Percentiles rank a stretch among this genome's conserved stretches.
phyloP scores from a whole-genome alignment of 2,329 filamentous ascomycete genomes.

The Trichoderma citrinoviride region DNA sequence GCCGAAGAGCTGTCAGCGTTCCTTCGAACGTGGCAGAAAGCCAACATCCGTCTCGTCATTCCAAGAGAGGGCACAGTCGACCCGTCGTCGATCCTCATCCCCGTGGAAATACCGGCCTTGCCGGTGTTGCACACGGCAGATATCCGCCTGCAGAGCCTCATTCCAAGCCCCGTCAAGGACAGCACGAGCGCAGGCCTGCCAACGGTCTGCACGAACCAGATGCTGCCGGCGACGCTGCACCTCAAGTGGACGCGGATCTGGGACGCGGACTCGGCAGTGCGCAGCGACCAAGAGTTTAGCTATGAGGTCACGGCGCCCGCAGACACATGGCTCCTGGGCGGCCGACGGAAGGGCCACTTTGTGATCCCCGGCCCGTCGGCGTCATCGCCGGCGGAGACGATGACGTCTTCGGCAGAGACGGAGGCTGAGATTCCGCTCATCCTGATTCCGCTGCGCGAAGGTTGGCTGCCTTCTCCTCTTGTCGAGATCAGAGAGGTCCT shows the following conservation, averaged over 20 bases:
- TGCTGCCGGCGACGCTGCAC: conserved; percentile 60
- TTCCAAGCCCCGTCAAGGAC: conserved; percentile 33
- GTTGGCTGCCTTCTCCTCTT: conserved; percentile 71
- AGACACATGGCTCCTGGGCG: conserved; percentile 83
- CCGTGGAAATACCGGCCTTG: conserved; percentile 83
- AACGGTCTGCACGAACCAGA: conserved; percentile 60
- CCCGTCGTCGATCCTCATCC: conserved; percentile 71
- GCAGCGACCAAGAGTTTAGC: conserved; percentile 66
- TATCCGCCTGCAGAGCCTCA: conserved; percentile 51
- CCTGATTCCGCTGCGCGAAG: conserved; percentile 75
- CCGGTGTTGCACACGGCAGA: conserved; percentile 79
- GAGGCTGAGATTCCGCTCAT: conserved; percentile 65
- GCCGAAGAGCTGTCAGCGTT: conserved; percentile 29
- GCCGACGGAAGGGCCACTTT: conserved; percentile 76
- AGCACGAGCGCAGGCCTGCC: conserved; percentile 38
- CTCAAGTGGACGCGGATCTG: conserved; percentile 62
- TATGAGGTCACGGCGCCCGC: conserved; percentile 75
- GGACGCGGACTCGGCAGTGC: conserved; percentile 47
- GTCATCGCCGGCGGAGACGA: conserved; percentile 39
- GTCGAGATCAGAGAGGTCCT: conserved; percentile 71
- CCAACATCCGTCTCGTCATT: conserved; percentile 31
- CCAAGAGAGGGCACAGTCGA: conserved; percentile 32
- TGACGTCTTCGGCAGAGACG: conserved; percentile 47
- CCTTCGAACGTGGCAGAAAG: conserved; percentile 37
- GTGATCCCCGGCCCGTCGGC: conserved; percentile 46